Evolutionary conservation across 2,329 filamentous ascomycete species (phyloP), one percentile per base, ranked within the genome.

Genomic region (Xylariaceae sp.): DNA sequence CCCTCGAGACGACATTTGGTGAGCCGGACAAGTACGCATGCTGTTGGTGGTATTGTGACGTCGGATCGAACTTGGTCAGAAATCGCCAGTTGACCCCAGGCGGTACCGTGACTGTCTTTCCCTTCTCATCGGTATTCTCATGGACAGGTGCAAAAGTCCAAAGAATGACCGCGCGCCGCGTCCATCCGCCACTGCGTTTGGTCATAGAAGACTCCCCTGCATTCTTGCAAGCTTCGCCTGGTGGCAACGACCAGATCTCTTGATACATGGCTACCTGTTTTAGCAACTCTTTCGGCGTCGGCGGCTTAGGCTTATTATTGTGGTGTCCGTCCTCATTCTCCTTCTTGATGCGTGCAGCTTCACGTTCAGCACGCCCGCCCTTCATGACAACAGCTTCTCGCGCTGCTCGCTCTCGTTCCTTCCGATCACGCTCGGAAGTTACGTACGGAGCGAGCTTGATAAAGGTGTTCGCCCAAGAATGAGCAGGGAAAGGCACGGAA

Each of bases 181-280:
- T 72, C 75, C 78, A 83, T 4, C 52, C 40, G 6, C 51, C 65
- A 18, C 31, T 32, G 31, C 15, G 30, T n/a, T 36, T 44, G 9
- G 9, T 22, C 2, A 11, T 31, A 11, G 22, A 26, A 26, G 22
- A 26, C 6, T 26, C 22, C 11, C 6, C 11, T 6, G 6, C 22
- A 11, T 26, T 6, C 22, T 26, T 26, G 22, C 22, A 6, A 26
- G 29, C 52, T n/a, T 53, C 64, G 43, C 69, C 67, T 4, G 71
- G 71, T 3, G 74, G 61, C 11, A 67, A 64, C 3, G 77, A 82
- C 71, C 74, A 81, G 28, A 83, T 69, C 64, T 83, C 80, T 58
- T 84, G 80, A 58, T 81, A 79, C 79, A 83, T 83, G 57, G 77
- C 77, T 34, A 83, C 78, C 58, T 75, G 74, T 49, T 73, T 68